A percentile compares a stretch with the other conserved stretches of the same genome.
phyloP scores from a whole-genome alignment of 2,329 filamentous ascomycete species.

The Scytalidium sp. region DNA sequence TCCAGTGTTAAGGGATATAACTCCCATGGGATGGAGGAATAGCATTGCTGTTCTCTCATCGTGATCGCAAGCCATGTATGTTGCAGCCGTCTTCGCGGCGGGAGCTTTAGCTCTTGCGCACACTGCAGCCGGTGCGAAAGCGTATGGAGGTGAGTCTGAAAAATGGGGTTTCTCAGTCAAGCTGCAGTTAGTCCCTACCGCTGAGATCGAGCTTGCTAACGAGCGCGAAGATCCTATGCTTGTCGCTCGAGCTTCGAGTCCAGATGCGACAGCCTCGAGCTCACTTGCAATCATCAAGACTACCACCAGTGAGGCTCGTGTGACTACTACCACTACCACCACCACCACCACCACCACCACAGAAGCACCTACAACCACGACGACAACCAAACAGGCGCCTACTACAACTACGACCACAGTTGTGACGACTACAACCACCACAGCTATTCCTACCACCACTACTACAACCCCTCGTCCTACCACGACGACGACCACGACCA shows the following conservation, averaged over 20 bases:
- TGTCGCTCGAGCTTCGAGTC: background rate
- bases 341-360: background rate
- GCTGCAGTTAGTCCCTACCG: too few relatives aligned
- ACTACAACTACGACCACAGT: background rate
- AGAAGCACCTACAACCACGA: background rate
- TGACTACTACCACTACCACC: background rate
- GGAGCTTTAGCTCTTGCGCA: conserved; percentile 15
- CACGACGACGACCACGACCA: background rate
- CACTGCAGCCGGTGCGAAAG: conserved; percentile 7
- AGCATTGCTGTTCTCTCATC: too few relatives aligned
- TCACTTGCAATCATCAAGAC: background rate
- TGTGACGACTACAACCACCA: background rate
- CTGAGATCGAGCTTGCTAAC: background rate
- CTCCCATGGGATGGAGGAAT: too few relatives aligned
- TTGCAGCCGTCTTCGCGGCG: conserved; percentile 8
- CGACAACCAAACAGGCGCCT: background rate
- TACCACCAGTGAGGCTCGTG: background rate
- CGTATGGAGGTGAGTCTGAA: background rate
- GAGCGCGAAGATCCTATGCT: background rate
- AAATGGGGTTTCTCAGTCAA: background rate
- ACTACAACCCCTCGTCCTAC: background rate
- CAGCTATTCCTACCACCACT: background rate
- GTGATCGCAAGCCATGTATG: conserved; percentile 17
- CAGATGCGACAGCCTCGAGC: background rate
- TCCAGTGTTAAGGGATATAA: too few relatives aligned